phyloP scores from a whole-genome alignment of 768 basidiomycete genomes.

The Tulasnella sp. region DNA sequence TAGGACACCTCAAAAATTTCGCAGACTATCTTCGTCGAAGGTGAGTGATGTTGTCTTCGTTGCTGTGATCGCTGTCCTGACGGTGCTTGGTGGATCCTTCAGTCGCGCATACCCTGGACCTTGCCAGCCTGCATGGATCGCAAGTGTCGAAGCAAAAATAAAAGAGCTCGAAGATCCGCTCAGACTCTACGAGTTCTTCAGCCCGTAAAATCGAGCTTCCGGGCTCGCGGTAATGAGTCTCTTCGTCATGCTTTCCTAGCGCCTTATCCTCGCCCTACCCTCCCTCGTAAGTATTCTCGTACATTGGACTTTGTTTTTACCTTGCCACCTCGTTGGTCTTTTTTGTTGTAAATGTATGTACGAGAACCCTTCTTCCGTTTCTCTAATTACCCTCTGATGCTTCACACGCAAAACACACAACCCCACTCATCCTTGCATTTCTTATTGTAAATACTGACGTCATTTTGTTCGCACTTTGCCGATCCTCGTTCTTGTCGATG shows the following conservation, averaged over 20 bases:
- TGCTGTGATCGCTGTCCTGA: neutral
- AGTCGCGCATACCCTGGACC: constrained; percentile 9
- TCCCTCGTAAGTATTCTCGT: neutral
- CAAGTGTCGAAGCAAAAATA: constrained; percentile 5
- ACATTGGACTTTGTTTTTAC: neutral
- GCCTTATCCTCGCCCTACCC: neutral
- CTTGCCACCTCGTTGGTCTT: neutral
- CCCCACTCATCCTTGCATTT: neutral
- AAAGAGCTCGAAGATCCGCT: constrained; percentile 3
- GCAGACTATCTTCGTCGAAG: neutral
- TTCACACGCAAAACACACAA: no score
- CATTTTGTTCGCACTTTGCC: neutral
- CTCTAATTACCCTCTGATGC: neutral
- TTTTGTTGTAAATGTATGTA: neutral
- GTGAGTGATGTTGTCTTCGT: neutral
- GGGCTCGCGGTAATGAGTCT: neutral
- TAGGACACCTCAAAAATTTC: constrained; percentile 1
- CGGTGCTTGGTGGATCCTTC: neutral
- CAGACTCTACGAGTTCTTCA: constrained; percentile 7
- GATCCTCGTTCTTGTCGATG: neutral
- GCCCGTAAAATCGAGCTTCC: neutral
- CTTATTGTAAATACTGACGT: neutral
- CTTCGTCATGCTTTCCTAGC: neutral
- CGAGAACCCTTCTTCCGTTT: neutral
- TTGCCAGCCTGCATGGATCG: constrained; percentile 5